A percentile compares a stretch with the other conserved stretches of the same genome.
Evolutionary conservation across 257 asterid species (phyloP).

Genomic region (Galeopsis tetrahit): DNA sequence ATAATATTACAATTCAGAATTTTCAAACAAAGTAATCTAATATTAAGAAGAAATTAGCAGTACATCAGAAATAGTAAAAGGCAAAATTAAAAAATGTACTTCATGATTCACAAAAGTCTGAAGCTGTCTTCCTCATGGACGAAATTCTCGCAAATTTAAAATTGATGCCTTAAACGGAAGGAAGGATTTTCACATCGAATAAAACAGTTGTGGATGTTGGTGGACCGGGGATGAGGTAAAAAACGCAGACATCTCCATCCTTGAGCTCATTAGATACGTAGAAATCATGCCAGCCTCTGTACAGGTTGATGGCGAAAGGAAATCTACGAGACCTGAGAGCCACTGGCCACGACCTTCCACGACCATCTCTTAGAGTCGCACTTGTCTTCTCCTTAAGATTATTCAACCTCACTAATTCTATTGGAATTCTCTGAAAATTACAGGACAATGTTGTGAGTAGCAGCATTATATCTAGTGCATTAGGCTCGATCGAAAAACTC

Average conservation of each 20-base stretch:
- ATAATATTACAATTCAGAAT: background rate
- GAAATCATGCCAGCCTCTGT: background rate
- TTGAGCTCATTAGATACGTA: background rate
- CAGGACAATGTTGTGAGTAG: background rate
- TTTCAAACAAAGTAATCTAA: background rate
- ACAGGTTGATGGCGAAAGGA: background rate
- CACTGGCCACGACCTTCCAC: background rate
- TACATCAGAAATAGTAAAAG: background rate
- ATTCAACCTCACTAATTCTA: slow-evolving; percentile 4
- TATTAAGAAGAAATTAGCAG: background rate
- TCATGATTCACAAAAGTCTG: no score
- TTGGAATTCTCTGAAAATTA: slow-evolving; percentile 30
- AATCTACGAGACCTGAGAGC: background rate
- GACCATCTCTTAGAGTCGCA: background rate
- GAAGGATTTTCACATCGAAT: background rate
- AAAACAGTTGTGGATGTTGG: background rate
- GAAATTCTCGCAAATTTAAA: background rate
- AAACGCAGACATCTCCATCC: background rate
- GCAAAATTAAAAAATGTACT: no score
- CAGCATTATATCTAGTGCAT: no score
- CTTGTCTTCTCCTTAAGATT: background rate
- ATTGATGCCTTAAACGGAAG: no score
- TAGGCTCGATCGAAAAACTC: background rate
- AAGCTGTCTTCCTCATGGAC: no score
- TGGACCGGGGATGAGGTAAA: background rate